phyloP scores from a whole-genome alignment of 2,329 filamentous ascomycete species.

The Xylaria sp. region DNA sequence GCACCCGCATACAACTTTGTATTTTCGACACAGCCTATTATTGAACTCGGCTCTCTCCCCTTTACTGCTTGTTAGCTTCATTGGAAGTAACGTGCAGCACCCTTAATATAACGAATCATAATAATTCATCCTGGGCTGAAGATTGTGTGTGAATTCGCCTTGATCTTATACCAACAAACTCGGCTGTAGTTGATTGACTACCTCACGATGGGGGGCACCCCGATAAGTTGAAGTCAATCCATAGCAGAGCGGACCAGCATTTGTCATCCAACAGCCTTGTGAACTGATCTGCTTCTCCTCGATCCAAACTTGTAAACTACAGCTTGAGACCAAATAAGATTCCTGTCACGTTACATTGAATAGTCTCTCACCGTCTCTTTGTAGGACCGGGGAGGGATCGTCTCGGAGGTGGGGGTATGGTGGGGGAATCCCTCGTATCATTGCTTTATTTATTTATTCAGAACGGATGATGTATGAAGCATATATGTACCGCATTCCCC shows the following conservation, averaged over 20 bases:
- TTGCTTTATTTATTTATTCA: slow-evolving; percentile 3
- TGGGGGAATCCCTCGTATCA: slow-evolving; percentile 17
- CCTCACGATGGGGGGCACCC: neutral
- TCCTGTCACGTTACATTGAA: slow-evolving; percentile 29
- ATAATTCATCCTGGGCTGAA: neutral
- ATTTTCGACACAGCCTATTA: slow-evolving; percentile 14
- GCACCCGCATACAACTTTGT: slow-evolving; percentile 9
- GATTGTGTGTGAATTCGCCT: slow-evolving; percentile 16
- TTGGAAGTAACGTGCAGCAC: neutral
- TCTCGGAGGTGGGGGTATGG: slow-evolving; percentile 23
- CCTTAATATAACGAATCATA: neutral
- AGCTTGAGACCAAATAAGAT: neutral
- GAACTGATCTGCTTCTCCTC: neutral
- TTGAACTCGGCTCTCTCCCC: slow-evolving; percentile 2
- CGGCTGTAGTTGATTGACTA: neutral
- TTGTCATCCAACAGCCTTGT: neutral
- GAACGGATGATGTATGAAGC: slow-evolving; percentile 1
- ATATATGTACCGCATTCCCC: neutral
- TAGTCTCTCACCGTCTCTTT: neutral
- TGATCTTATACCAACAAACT: neutral
- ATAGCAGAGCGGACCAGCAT: neutral
- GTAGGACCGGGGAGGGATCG: neutral
- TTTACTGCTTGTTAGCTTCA: neutral
- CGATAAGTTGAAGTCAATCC: neutral
- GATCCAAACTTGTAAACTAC: neutral